Conservation (phyloP, 2,329 filamentous ascomycete species). For the Chaetomiaceae sp. region DNA sequence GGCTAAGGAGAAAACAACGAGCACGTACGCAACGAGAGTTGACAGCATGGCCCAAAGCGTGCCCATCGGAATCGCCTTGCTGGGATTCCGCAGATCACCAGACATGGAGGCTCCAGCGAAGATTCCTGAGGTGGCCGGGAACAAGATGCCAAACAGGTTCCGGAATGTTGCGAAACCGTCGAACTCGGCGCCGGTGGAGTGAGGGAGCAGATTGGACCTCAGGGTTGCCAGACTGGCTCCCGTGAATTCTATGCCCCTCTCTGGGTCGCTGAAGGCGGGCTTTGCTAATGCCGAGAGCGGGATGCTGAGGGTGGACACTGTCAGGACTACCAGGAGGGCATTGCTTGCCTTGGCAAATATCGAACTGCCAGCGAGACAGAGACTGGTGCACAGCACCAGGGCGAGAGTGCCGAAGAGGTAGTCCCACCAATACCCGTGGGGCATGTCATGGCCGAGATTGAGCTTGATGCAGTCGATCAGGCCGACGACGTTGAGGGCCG, state of each 20-base stretch:
- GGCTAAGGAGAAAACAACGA: conserved; percentile 74
- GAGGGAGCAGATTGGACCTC: conserved; percentile 66
- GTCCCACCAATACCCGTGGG: conserved; percentile 67
- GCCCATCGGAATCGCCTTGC: conserved; percentile 77
- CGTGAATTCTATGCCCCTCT: conserved; percentile 66
- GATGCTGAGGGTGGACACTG: conserved; percentile 72
- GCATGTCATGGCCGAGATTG: conserved; percentile 63
- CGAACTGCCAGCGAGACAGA: conserved; percentile 73
- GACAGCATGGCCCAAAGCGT: conserved; percentile 70
- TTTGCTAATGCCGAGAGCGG: conserved; percentile 68
- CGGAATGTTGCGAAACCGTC: conserved; percentile 65
- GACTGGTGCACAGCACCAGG: conserved; percentile 62
- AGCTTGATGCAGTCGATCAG: conserved; percentile 75
- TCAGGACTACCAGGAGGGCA: conserved; percentile 62
- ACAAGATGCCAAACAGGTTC: conserved; percentile 78
- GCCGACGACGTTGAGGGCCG: conserved; percentile 80
- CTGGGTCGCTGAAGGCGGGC: conserved; percentile 58
- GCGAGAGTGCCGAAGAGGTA: conserved; percentile 71
- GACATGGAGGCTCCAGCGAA: conserved; percentile 82
- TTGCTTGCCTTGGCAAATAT: conserved; percentile 79
- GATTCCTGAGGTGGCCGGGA: conserved; percentile 62
- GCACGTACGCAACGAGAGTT: conserved; percentile 68
- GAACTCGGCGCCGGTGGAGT: conserved; percentile 56
- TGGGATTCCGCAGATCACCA: conserved; percentile 74
- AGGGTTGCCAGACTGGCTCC: conserved; percentile 67